These are phyloP conservation scores for Aspergillus felis DNA, from an alignment of 2,329 filamentous ascomycete genomes.

Conservation along the genomic window DNA sequence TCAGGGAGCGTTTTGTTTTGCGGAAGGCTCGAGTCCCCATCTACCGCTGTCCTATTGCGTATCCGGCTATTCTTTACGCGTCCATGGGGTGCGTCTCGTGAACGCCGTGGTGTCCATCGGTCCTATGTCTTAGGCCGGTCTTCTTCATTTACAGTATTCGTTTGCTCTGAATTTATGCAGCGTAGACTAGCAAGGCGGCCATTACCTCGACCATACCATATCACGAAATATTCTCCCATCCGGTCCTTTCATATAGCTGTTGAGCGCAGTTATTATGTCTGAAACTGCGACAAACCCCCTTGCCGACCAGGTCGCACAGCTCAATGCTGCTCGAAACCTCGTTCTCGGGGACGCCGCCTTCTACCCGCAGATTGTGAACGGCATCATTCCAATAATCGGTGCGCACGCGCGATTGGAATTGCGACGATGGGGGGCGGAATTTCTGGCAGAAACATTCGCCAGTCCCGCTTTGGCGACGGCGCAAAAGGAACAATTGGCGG, in stretches of 20 bases:
- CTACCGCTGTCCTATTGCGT: background rate
- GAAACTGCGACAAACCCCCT: constrained; percentile 52
- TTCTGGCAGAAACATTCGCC: constrained; percentile 91
- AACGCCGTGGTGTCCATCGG: background rate
- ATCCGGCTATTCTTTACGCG: background rate
- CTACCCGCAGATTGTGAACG: constrained; percentile 87
- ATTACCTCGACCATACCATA: background rate
- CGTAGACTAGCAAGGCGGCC: background rate
- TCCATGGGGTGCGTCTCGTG: background rate
- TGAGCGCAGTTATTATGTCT: constrained; percentile 47
- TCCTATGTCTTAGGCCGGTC: background rate
- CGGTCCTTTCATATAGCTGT: background rate
- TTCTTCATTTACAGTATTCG: background rate
- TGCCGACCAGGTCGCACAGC: constrained; percentile 76
- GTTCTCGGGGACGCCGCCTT: constrained; percentile 82
- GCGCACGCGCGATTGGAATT: constrained; percentile 71
- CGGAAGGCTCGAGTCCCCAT: background rate
- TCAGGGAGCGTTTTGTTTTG: background rate
- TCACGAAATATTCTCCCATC: background rate
- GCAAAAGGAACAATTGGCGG: constrained; percentile 75
- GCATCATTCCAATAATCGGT: constrained; percentile 86
- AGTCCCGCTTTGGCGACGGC: constrained; percentile 75
- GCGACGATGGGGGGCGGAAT: constrained; percentile 93
- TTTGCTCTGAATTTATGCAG: background rate
- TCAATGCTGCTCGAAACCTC: constrained; percentile 84